A percentile compares a stretch with the other conserved stretches of the same genome.
Conservation (phyloP, 2,329 filamentous ascomycete genomes). For the Fusarium sp. region DNA sequence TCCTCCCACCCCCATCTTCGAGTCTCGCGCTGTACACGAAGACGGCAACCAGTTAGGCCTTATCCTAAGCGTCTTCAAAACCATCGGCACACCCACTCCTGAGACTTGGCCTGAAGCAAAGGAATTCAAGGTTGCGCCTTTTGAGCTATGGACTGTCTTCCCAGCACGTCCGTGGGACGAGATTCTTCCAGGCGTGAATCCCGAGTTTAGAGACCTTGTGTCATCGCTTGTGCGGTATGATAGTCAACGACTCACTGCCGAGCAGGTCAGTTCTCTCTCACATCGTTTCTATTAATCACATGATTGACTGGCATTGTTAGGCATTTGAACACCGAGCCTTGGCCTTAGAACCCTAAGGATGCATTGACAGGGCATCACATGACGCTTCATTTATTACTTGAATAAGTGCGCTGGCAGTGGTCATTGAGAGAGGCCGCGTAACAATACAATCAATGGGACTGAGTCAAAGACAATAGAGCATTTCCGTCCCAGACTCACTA, state of each 20-base stretch:
- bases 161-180: slow-evolving; percentile 76
- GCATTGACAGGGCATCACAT: background rate
- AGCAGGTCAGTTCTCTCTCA: slow-evolving; percentile 51
- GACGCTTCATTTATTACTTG: background rate
- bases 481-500: background rate
- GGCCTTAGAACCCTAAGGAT: background rate
- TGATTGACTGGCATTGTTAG: slow-evolving; percentile 37
- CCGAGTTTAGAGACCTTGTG: slow-evolving; percentile 75
- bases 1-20: slow-evolving; percentile 78
- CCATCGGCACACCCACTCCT: slow-evolving; percentile 86
- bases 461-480: background rate
- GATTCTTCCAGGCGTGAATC: slow-evolving; percentile 74
- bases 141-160: slow-evolving; percentile 90
- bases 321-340: slow-evolving; percentile 45
- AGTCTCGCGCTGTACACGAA: slow-evolving; percentile 79
- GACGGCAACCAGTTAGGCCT: slow-evolving; percentile 93
- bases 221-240: slow-evolving; percentile 80
- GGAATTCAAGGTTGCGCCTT: slow-evolving; percentile 80
- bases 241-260: slow-evolving; percentile 76
- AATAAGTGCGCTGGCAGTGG: background rate
- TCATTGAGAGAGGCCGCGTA: background rate
- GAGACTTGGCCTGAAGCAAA: slow-evolving; percentile 86
- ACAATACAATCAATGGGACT: background rate
- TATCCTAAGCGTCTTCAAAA: slow-evolving; percentile 93
- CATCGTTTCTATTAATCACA: too few species aligned